Evolutionary conservation across 176 grass and related monocot species (phyloP).

Genomic region (Zea luxurians): DNA sequence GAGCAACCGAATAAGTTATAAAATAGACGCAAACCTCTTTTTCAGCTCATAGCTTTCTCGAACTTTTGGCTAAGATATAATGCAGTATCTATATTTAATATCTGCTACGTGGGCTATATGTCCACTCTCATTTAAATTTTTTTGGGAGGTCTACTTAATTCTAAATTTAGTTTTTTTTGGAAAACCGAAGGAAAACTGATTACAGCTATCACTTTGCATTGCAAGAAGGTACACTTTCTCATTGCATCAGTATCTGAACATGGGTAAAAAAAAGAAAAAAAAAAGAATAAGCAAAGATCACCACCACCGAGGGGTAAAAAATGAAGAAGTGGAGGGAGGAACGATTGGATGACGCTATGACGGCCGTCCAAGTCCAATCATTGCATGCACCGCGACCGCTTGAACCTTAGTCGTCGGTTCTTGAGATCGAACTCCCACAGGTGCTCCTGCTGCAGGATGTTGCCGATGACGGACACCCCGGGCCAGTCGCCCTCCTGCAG

Average conservation of each 20-base stretch:
- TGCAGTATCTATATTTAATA: no score
- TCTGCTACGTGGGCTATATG: no score
- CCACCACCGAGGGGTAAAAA: conserved; percentile 34
- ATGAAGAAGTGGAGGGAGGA: conserved; percentile 20
- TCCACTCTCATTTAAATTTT: no score
- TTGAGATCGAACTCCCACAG: conserved; percentile 89
- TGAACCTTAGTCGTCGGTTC: conserved; percentile 67
- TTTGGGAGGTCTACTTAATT: no score
- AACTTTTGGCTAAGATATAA: no score
- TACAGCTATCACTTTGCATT: conserved; percentile 48
- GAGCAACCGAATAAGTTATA: no score
- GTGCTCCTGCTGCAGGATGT: conserved; percentile 98
- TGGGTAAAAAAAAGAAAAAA: not conserved
- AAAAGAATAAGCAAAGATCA: conserved; percentile 40
- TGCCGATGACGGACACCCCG: conserved; percentile 70
- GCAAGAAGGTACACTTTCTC: conserved; percentile 42
- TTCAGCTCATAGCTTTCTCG: no score
- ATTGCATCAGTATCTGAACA: conserved; percentile 51
- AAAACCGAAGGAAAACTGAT: conserved; percentile 25
- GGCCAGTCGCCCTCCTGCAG: conserved; percentile 65
- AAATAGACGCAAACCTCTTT: no score
- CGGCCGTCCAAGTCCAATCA: conserved; percentile 12
- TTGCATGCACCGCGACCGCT: conserved; percentile 56
- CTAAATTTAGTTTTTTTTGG: no score
- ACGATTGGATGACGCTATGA: not conserved